Evolutionary conservation across 345 rosid genomes (phyloP), one percentile per base, ranked within the genome.

Genomic region (Gossypium rotundifolium): DNA sequence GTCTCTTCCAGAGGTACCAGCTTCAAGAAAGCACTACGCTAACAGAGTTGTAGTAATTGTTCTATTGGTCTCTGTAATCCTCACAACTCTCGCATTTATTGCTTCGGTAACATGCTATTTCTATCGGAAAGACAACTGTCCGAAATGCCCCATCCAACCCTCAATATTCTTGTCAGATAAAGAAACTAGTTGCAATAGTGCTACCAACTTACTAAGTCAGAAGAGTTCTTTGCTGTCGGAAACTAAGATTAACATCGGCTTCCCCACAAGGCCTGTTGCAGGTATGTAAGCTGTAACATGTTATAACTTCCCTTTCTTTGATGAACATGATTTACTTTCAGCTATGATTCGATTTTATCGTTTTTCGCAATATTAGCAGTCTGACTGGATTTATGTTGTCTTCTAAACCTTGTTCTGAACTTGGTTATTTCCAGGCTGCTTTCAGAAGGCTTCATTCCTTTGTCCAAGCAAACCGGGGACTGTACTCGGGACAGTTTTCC

Each of bases 101-200:
- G 86, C 86, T 74, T 91, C 92, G 25, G 62, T 85, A 76, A 68
- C 79, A 51, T 93, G 87, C 79, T 91, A 85, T 67, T 29, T 95
- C 61, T 83, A 64, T 75, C 81, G 84, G 62, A 90, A 78, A 81
- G 89, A 83, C 67, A 88, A 79, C 73, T 76, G 77, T 71, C 75
- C 61, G 52, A 88, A 79, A 70, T 74, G 76, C 74, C 77, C 64
- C 67, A 75, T 80, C 76, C 90, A 74, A 75, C 73, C 78, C 9
- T 85, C 94, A 58, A 71, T 79, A 27, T 86, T 88, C 74, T 85
- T 87, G 20, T 84, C 96, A 2, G 97, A 93, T 78, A 89, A 79
- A 78, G 94, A 88, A 74, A 79, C 89, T 7, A 90, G 99, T 74
- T 91, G 80, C 91, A 83, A 82, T n/a, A 93, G 98, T 83, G 85